Evolutionary conservation across 78 protist species (phyloP).

Genomic region (Blattamonas nauphoetae): DNA sequence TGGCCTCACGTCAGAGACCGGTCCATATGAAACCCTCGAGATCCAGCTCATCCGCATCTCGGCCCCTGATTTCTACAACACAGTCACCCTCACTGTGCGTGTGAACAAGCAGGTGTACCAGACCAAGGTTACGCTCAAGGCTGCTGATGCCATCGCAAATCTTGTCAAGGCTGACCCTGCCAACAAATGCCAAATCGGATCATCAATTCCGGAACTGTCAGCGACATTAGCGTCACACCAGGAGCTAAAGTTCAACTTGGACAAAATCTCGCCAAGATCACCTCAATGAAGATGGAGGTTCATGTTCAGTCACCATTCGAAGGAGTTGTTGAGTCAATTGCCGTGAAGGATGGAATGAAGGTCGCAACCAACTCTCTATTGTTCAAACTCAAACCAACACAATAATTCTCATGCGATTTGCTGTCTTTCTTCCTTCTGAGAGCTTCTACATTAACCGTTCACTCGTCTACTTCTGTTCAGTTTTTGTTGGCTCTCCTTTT

Average conservation of each 20-base stretch:
- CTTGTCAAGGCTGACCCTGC: neutral
- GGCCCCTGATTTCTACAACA: neutral
- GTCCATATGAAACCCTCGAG: neutral
- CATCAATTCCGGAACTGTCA: neutral
- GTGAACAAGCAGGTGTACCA: neutral
- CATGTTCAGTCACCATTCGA: neutral
- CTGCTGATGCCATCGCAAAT: neutral
- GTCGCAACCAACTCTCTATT: neutral
- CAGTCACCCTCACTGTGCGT: neutral
- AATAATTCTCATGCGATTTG: no score
- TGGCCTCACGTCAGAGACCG: neutral
- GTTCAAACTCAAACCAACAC: neutral
- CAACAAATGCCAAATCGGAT: neutral
- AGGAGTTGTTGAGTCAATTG: neutral
- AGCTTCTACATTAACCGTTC: no score
- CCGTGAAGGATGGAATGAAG: neutral
- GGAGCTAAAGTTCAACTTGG: neutral
- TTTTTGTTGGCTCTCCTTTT: no score
- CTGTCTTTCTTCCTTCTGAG: no score
- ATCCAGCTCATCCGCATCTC: neutral
- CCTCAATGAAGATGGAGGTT: conserved; percentile 13
- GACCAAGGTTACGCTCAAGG: neutral
- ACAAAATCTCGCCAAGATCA: neutral
- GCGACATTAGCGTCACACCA: neutral
- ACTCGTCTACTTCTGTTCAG: no score